Base-by-base conservation (phyloP, 441 rosid species). In the Erysimum cheiri region DNA sequence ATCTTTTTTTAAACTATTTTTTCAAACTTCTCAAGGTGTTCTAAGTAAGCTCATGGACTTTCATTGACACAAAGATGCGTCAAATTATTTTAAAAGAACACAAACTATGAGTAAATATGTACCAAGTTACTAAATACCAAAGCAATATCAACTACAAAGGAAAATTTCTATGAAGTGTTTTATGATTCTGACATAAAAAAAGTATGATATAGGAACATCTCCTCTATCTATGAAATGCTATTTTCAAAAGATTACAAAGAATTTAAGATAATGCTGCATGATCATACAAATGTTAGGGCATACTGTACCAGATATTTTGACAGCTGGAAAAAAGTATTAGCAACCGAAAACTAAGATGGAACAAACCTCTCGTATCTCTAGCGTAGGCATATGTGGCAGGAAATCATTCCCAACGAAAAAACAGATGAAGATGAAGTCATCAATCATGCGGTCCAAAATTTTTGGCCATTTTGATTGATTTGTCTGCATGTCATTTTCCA, bases 351-450 rank as follows among this genome's bases (percentile, higher is more conserved):
- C 55, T 55, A 36, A 46, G 41, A 35, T 15, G 55, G 36, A 50
- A 75, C 93, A 69, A 79, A 95, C 99, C 99, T 95, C 99, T 1
- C 93, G 90, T 77, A 95, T 95, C 85, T 95, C 99, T 76, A 95
- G 61, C 0, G 99, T 92, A 6, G 99, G 99, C 99, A 95, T 95
- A 77, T 92, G 98, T 8, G 99, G 99, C 78, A 95, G 80, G 76
- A 95, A 95, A 81, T 95, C 99, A 76, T 95, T 95, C 64, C 99
- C 99, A 65, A 95, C 98, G 53, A 95, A 95, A 82, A 95, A 95
- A 80, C 99, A 92, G 54, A 95, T 90, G 91, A 95, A 95, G 81
- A 95, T 90, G 77, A 95, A 95, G 84, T 95, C 98, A 80, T 95
- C 98, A 84, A 92, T 88, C 61, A 89, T 75, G 63, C 92, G 82